These are phyloP conservation scores for Luffa acutangula DNA, from an alignment of 306 rosid genomes.

Conservation along the genomic window DNA sequence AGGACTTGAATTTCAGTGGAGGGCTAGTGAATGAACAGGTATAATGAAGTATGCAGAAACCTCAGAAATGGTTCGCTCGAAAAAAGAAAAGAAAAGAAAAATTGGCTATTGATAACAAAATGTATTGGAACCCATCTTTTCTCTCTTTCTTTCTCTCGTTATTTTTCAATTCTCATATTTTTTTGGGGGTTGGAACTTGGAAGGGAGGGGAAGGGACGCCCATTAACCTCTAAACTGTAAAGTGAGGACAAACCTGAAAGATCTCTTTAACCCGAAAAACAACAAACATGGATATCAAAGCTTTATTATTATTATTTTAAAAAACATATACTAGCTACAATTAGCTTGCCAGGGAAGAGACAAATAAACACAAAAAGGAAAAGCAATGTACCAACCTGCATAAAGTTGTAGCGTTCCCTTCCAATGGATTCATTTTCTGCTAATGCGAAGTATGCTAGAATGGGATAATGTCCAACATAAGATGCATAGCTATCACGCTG, in stretches of 20 bases:
- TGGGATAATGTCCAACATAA: conserved; percentile 78
- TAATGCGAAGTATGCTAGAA: conserved; percentile 58
- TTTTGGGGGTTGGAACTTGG: background rate
- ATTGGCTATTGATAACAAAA: background rate
- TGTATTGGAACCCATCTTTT: background rate
- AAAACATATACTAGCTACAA: background rate
- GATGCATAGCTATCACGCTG: conserved; percentile 98
- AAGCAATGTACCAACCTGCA: conserved; percentile 47
- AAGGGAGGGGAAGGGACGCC: background rate
- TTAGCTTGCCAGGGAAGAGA: background rate
- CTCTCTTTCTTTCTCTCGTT: background rate
- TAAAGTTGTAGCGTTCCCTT: conserved; percentile 78
- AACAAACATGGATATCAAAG: background rate
- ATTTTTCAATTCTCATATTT: background rate
- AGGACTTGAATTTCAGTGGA: background rate
- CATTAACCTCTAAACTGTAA: background rate
- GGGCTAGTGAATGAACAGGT: background rate
- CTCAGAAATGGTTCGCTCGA: background rate
- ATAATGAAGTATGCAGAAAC: background rate
- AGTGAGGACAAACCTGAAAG: background rate
- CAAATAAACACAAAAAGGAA: background rate
- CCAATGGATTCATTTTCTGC: conserved; percentile 97
- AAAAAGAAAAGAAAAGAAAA: background rate
- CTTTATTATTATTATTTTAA: background rate
- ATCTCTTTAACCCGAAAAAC: background rate